A percentile compares a stretch with the other conserved stretches of the same genome.
Conservation (phyloP, 805 yeast genomes). For the Metschnikowia santaceciliae region DNA sequence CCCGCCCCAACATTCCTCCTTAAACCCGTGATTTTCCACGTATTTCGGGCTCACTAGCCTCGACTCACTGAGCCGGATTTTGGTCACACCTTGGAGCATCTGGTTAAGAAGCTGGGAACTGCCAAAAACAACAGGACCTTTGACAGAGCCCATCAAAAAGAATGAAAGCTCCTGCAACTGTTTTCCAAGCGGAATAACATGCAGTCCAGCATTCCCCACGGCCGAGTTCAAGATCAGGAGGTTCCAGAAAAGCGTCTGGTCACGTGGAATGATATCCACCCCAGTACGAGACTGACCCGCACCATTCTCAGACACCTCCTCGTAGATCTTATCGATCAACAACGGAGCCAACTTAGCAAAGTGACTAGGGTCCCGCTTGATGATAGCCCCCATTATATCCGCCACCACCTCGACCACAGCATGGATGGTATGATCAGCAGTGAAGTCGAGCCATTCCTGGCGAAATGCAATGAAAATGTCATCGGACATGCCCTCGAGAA, state of each 20-base stretch:
- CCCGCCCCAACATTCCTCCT: conserved; percentile 70
- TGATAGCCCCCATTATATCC: conserved; percentile 67
- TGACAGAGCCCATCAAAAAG: conserved; percentile 45
- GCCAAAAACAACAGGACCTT: conserved; percentile 60
- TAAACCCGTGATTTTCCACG: conserved; percentile 31
- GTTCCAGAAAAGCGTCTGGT: conserved; percentile 70
- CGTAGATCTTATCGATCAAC: conserved; percentile 51
- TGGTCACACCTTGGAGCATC: conserved; percentile 58
- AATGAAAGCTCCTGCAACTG: conserved; percentile 47
- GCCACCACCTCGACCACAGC: conserved; percentile 65
- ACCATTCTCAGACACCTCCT: conserved; percentile 68
- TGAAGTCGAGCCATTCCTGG: conserved; percentile 50
- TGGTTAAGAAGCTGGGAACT: conserved; percentile 65
- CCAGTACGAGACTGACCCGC: conserved; percentile 76
- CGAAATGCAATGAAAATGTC: conserved; percentile 47
- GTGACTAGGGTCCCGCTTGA: conserved; percentile 55
- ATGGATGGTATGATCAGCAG: conserved; percentile 55
- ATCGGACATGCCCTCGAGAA: conserved; percentile 57
- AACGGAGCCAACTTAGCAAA: conserved; percentile 42
- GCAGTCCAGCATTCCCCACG: conserved; percentile 60
- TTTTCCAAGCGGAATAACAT: conserved; percentile 39
- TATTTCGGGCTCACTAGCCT: conserved; percentile 50
- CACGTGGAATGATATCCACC: conserved; percentile 68
- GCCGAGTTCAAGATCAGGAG: conserved; percentile 66
- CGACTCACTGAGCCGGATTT: conserved; percentile 54